Evolutionary conservation across 164 flowering plant genomes (phyloP), one percentile per base, ranked within the genome.

Genomic region (Kingdonia uniflora): DNA sequence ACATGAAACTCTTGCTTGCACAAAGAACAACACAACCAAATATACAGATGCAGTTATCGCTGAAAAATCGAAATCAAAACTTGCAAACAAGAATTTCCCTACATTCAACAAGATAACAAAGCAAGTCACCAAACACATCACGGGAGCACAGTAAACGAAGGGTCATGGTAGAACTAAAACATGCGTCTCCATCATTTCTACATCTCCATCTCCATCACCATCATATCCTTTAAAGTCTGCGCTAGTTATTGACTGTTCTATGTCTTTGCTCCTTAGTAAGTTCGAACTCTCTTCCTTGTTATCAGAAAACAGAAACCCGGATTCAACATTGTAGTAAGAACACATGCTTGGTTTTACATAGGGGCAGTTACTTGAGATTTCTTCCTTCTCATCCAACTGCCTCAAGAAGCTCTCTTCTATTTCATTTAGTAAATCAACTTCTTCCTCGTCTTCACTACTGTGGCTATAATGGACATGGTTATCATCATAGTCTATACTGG

Each of bases 321-420:
- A 68, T 42, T 77, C 76, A 19, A 41, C 62, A 39, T 71, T 71
- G 39, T 52, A 58, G 29, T 56, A 56, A 19, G n/a, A n/a, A n/a
- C n/a, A n/a, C n/a, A n/a, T n/a, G n/a, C n/a, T n/a, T n/a, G n/a
- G n/a, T n/a, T 54, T 50, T 11, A 40, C 19, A 22, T 49, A 42
- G 38, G 65, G 0, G 57, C 55, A 41, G 23, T 37, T 58, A 17
- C 19, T 57, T 60, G 63, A 52, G 29, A 52, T 65, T 15, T 50
- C 63, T 33, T 71, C 71, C 13, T 62, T 63, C 48, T 57, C 78
- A 45, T 81, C 79, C 46, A 84, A 54, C 45, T 72, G 79, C 65
- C 79, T 76, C 59, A 80, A 65, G 75, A 85, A 87, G 70, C 79
- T 64, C 43, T 81, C 85, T 65, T 85, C 92, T n/a, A 80, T 71